Evolutionary conservation across 2,329 filamentous ascomycete genomes (phyloP), one percentile per base, ranked within the genome.

Genomic region (Aschersonia sp.): DNA sequence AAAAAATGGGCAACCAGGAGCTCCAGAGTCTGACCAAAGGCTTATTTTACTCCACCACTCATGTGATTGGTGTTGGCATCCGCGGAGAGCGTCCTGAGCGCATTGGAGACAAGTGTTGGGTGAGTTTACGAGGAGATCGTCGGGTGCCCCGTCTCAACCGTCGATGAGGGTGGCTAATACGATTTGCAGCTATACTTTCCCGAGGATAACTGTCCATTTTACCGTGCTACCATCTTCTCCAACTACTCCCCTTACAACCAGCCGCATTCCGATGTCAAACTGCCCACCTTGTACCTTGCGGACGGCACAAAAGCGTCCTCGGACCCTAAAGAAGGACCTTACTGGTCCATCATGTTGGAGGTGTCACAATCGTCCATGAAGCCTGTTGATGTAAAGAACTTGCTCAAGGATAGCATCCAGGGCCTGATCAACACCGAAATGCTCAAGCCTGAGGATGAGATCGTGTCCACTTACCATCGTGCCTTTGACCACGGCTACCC

Each of bases 341-440:
- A 98, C 81, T 98, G 92, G 92, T 97, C 91, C 54, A 94, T 98
- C 75, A 98, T 98, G 92, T 73, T 98, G 58, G 92, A 98, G 71
- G 85, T 98, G 52, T 97, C 92, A 32, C 87, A 98, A 71, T 97
- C 91, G 32, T 80, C 78, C 61, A 80, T 94, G 83, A 98, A 98
- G 79, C 87, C 89, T 40, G 89, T 97, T 32, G 82, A 97, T 67
- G 73, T 85, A 59, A 80, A 81, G 58, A 95, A 84, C 66, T 70
- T 98, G 53, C 75, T 98, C 59, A 79, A 78, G 66, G 89, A 98
- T 62, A 92, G 80, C 61, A 97, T 98, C 65, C 85, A 94, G 72
- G 92, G 92, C 61, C 84, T 97, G 46, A 78, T 98, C 75, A 97
- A 96, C 79, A 98, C 92, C 20, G 85, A 94, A 56, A 94, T 98